A percentile compares a stretch with the other conserved stretches of the same genome.
These are phyloP conservation scores for Clonostachys byssicola DNA, from an alignment of 2,329 filamentous ascomycete genomes.

Conservation along the genomic window DNA sequence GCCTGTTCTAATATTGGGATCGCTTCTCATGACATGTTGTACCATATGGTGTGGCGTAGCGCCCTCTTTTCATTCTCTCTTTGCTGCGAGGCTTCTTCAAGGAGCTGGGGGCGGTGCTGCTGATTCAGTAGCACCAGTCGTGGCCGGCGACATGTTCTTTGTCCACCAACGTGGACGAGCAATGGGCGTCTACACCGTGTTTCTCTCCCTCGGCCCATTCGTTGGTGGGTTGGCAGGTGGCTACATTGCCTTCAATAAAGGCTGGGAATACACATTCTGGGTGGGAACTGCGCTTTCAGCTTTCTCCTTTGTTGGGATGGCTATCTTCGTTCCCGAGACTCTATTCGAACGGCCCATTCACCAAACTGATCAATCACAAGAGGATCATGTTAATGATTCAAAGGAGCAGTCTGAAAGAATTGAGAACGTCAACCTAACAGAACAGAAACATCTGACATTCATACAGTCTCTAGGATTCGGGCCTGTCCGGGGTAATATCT, in stretches of 20 bases:
- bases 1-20: constrained; percentile 19
- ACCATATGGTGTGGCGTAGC: constrained; percentile 18
- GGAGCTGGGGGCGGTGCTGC: constrained; percentile 23
- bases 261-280: constrained; percentile 25
- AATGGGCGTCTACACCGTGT: constrained; percentile 28
- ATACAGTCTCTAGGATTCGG: constrained; percentile 6
- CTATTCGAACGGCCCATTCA: constrained; percentile 14
- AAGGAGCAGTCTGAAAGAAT: background rate
- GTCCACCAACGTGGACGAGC: constrained; percentile 24
- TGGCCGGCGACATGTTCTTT: constrained; percentile 28
- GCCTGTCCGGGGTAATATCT: constrained; percentile 1
- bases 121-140: constrained; percentile 23
- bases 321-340: constrained; percentile 27
- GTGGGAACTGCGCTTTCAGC: constrained; percentile 19
- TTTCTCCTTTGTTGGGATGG: constrained; percentile 10
- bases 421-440: background rate
- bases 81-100: constrained; percentile 22
- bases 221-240: constrained; percentile 26
- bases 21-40: constrained; percentile 15
- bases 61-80: constrained; percentile 11
- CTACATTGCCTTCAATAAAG: constrained; percentile 22
- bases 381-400: no score
- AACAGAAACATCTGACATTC: constrained; percentile 4
- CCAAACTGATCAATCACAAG: no score
- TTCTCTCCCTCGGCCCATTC: constrained; percentile 20